Evolutionary conservation across 2,329 filamentous ascomycete species (phyloP).

Genomic region (Venturia aucupariae): DNA sequence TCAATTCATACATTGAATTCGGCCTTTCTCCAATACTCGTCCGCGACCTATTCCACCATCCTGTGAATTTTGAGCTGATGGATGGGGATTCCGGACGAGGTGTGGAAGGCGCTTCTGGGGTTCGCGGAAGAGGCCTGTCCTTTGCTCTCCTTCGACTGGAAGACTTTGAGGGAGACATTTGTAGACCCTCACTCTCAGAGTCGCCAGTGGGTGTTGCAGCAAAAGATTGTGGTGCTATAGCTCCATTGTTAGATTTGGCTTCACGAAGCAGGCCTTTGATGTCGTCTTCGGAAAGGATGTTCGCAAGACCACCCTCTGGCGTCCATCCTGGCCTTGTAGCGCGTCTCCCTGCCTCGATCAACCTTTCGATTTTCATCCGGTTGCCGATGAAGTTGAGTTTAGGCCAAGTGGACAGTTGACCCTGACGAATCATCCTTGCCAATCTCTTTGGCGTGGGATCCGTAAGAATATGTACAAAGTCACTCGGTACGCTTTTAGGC

Average conservation of each 20-base stretch:
- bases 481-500: constrained; percentile 69
- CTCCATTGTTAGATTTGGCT: constrained; percentile 21
- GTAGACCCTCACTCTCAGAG: neutral
- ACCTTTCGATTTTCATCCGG: constrained; percentile 69
- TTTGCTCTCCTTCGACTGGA: neutral
- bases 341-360: constrained; percentile 49
- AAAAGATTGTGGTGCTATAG: neutral
- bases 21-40: neutral
- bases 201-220: neutral
- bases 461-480: constrained; percentile 78
- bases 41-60: constrained; percentile 11
- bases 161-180: neutral
- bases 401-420: constrained; percentile 81
- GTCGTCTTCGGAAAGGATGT: constrained; percentile 39
- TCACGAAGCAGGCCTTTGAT: constrained; percentile 31
- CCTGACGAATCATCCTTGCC: constrained; percentile 81
- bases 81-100: constrained; percentile 1
- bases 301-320: constrained; percentile 26
- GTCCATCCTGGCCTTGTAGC: constrained; percentile 27
- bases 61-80: constrained; percentile 1
- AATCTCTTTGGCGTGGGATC: constrained; percentile 70
- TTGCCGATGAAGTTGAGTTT: constrained; percentile 89
- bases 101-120: neutral
- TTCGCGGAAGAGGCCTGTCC: constrained; percentile 9
- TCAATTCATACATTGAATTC: constrained; percentile 8